phyloP scores from a whole-genome alignment of 2,329 filamentous ascomycete genomes.

The Cordyceps tenuipes region DNA sequence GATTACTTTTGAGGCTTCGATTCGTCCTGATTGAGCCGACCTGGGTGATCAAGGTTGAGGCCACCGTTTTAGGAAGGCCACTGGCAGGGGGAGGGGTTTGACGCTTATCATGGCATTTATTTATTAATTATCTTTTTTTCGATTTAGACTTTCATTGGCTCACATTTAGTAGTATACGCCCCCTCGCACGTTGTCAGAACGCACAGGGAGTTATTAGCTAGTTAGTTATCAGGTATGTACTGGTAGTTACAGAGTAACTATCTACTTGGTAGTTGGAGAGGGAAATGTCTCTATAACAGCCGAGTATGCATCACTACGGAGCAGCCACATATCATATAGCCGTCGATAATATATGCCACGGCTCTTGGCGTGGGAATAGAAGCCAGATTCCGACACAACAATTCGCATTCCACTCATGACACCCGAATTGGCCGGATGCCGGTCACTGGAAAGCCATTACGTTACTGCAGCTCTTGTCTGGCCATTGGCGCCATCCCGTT shows the following conservation, averaged over 20 bases:
- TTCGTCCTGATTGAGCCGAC: background rate
- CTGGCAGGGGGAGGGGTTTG: background rate
- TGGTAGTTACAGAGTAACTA: too few species aligned
- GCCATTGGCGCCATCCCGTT: too few species aligned
- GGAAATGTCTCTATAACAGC: background rate
- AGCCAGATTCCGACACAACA: background rate
- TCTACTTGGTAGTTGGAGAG: too few species aligned
- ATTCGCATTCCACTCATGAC: background rate
- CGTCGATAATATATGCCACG: background rate
- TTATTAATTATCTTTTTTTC: background rate
- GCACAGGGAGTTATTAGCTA: too few species aligned
- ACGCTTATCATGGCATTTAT: background rate
- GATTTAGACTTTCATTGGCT: background rate
- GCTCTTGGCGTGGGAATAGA: conserved; percentile 4
- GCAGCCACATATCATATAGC: background rate
- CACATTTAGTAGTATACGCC: too few species aligned
- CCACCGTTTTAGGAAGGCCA: conserved; percentile 5
- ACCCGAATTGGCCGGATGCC: too few species aligned
- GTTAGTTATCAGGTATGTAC: too few species aligned
- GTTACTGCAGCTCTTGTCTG: too few species aligned
- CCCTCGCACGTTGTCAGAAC: background rate
- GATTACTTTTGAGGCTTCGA: background rate
- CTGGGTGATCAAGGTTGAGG: conserved; percentile 1
- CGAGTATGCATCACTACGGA: background rate
- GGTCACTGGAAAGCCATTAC: too few species aligned